Evolutionary conservation across 805 yeast species (phyloP).

Genomic region (Osmozyma mogii): DNA sequence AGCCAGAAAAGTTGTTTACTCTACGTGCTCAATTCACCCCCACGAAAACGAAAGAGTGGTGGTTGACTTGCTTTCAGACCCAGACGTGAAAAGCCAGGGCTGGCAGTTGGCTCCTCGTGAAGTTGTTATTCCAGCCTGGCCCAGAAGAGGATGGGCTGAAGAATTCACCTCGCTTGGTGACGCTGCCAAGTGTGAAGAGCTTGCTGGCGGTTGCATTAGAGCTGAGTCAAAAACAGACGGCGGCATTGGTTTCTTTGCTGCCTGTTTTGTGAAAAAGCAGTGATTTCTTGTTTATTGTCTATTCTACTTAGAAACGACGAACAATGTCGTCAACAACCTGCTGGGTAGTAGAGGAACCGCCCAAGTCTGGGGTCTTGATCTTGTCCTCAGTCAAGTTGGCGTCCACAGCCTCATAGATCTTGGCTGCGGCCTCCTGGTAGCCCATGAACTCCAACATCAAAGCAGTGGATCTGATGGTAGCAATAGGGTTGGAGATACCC

Average conservation of each 20-base stretch:
- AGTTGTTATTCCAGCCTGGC: conserved; percentile 77
- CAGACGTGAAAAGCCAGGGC: conserved; percentile 53
- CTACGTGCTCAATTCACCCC: conserved; percentile 92
- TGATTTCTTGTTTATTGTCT: background rate
- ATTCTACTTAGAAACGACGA: conserved; percentile 26
- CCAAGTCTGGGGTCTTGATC: conserved; percentile 88
- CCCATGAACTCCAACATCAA: conserved; percentile 97
- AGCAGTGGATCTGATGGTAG: conserved; percentile 96
- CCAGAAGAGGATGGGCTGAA: conserved; percentile 67
- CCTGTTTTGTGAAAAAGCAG: conserved; percentile 54
- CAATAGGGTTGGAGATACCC: conserved; percentile 93
- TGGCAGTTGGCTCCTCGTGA: conserved; percentile 63
- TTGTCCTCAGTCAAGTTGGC: conserved; percentile 77
- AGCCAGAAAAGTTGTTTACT: conserved; percentile 75
- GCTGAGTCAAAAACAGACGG: conserved; percentile 85
- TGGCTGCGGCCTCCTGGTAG: conserved; percentile 78
- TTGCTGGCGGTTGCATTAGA: conserved; percentile 85
- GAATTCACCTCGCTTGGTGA: conserved; percentile 53
- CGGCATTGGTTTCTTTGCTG: conserved; percentile 98
- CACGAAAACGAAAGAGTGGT: conserved; percentile 94
- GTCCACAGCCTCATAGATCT: conserved; percentile 90
- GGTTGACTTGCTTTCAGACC: conserved; percentile 62
- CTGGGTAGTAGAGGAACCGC: conserved; percentile 82
- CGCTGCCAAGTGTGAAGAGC: conserved; percentile 23
- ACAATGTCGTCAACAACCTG: conserved; percentile 83